Evolutionary conservation across 1,284 basidiomycete genomes (phyloP), one percentile per base, ranked within the genome.

Genomic region (Puccinia horiana): DNA sequence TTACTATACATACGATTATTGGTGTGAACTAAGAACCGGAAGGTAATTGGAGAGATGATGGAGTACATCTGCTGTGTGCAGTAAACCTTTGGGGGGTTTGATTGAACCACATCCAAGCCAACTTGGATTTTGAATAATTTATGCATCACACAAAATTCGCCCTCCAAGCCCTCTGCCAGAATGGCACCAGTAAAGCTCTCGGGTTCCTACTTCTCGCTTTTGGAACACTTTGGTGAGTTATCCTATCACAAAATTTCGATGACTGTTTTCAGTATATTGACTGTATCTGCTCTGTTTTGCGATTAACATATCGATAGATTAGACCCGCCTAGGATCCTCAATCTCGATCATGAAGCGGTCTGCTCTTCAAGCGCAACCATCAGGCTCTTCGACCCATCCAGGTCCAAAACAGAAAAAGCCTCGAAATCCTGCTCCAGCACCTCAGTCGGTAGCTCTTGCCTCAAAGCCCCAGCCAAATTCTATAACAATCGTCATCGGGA

Each of bases 401-500:
- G 61, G 61, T 65, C 35, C 61, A 3, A 65, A 65, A 65, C 35
- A 35, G 5, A 65, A 65, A 23, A 65, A 65, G n/a, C 29, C 35
- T 40, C 61, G 61, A 2, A 65, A 65, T 40, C 35, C 6, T 26
- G 4, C 26, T 35, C 37, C 16, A n/a, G 32, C 26, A 65, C 18
- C 35, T 8, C 61, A 65, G 23, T 9, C 35, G n/a, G 9, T 40
- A 65, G 1, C 61, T 65, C 11, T 35, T 14, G 9, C 58, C 58
- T 40, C 61, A 2, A 11, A 8, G 16, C 35, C 61, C 4, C 37
- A 65, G 61, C 58, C 70, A 11, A 49, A 75, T 63, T 82, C 80
- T 49, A 82, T 82, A 32, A 82, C 70, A 23, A 82, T 82, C 73
- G 73, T 82, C 5, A 65, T 82, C 35, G 80, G 80, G 29, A 75